Conservation (phyloP, 2,329 filamentous ascomycete genomes). For the Samsoniella hepiali region DNA sequence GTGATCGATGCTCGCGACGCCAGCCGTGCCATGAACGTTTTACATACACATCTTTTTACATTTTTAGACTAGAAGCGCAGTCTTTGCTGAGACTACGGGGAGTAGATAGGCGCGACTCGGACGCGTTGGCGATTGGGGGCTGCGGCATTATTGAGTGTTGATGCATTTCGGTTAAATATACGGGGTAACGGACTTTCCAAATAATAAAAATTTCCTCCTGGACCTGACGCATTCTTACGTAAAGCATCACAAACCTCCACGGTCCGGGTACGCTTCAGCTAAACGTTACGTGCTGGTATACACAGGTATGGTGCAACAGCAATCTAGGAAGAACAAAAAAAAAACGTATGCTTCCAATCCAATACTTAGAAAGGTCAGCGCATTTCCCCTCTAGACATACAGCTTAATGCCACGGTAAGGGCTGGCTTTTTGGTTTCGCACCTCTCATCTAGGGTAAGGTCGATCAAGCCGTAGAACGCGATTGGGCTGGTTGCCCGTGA, state of each 20-base stretch:
- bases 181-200: background rate
- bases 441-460: no score
- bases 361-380: no score
- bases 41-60: conserved; percentile 95
- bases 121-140: background rate
- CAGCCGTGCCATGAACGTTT: conserved; percentile 88
- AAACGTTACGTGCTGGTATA: no score
- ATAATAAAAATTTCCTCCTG: background rate
- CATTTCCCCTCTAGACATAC: no score
- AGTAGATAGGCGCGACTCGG: background rate
- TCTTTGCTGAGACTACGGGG: background rate
- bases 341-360: no score
- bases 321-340: no score
- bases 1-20: conserved; percentile 92
- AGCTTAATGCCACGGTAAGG: no score
- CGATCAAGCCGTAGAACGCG: background rate
- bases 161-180: background rate
- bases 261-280: no score
- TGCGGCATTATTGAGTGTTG: background rate
- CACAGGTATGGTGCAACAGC: no score
- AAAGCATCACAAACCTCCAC: background rate
- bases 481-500: background rate
- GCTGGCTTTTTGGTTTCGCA: no score
- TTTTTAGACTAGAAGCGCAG: conserved; percentile 68
- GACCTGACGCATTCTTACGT: background rate